Conservation (phyloP, 306 rosid species). For the Fragaria iinumae region DNA sequence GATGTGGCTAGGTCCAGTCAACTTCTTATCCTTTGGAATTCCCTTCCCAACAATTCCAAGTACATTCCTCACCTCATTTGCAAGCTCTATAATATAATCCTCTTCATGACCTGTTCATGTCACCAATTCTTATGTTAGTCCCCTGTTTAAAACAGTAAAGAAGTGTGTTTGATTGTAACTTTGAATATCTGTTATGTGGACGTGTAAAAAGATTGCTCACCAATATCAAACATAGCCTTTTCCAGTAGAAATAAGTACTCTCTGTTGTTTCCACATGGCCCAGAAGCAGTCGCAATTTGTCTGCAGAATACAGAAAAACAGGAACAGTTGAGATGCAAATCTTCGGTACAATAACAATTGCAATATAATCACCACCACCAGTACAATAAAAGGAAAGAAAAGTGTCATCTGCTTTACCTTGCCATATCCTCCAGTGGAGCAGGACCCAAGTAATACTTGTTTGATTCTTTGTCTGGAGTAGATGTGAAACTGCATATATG, state of each 20-base stretch:
- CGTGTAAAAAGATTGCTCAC: constrained; percentile 37
- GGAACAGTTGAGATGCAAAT: neutral
- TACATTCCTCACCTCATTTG: constrained; percentile 79
- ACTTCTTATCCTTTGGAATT: constrained; percentile 49
- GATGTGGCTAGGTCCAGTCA: constrained; percentile 39
- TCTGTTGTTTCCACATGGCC: constrained; percentile 93
- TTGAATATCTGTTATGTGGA: neutral
- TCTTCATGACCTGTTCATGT: constrained; percentile 73
- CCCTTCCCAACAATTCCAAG: constrained; percentile 54
- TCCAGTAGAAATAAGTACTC: constrained; percentile 80
- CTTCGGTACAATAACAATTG: no score
- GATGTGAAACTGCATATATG: constrained; percentile 73
- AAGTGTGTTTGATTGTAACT: neutral
- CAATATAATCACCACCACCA: neutral
- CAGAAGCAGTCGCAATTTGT: constrained; percentile 93
- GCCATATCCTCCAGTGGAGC: constrained; percentile 93
- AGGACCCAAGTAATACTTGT: constrained; percentile 93
- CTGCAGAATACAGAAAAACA: constrained; percentile 47
- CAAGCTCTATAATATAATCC: constrained; percentile 81
- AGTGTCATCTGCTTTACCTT: constrained; percentile 39
- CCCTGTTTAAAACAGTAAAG: neutral
- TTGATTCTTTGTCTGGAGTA: constrained; percentile 70
- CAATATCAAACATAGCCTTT: constrained; percentile 81
- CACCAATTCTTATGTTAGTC: neutral
- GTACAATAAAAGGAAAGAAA: neutral